Percentiles rank a stretch among this genome's conserved stretches.
phyloP scores from a whole-genome alignment of 2,329 filamentous ascomycete species.

The Ascochyta clinopodiicola region DNA sequence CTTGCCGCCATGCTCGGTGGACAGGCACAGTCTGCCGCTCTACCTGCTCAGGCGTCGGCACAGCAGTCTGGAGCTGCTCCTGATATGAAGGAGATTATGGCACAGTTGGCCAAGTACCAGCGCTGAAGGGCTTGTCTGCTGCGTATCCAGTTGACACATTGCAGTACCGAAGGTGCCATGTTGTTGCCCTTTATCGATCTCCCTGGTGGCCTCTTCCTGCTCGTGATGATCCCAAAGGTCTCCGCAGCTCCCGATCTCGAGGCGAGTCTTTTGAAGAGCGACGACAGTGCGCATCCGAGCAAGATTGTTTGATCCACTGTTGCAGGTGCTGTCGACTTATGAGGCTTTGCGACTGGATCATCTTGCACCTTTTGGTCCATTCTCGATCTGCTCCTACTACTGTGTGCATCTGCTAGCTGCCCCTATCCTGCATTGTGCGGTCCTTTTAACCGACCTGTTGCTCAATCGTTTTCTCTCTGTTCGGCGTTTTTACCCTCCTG shows the following conservation, averaged over 20 bases:
- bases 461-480: background rate
- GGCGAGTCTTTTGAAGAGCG: constrained; percentile 1
- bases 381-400: background rate
- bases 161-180: background rate
- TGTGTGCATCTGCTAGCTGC: background rate
- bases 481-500: background rate
- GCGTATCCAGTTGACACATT: background rate
- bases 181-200: background rate
- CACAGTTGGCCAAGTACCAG: constrained; percentile 70
- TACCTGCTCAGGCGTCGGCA: constrained; percentile 41
- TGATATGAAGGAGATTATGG: constrained; percentile 76
- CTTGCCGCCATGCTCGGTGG: constrained; percentile 40
- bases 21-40: constrained; percentile 32
- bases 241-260: constrained; percentile 1
- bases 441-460: background rate
- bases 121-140: constrained; percentile 45
- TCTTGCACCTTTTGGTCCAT: background rate
- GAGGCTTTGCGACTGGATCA: background rate
- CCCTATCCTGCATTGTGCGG: background rate
- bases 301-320: background rate
- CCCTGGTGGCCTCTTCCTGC: constrained; percentile 3
- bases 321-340: background rate
- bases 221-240: constrained; percentile 3
- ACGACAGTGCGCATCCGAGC: background rate
- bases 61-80: constrained; percentile 36